Conservation (phyloP, 495 filamentous ascomycete species). For the Neurospora intermedia region DNA sequence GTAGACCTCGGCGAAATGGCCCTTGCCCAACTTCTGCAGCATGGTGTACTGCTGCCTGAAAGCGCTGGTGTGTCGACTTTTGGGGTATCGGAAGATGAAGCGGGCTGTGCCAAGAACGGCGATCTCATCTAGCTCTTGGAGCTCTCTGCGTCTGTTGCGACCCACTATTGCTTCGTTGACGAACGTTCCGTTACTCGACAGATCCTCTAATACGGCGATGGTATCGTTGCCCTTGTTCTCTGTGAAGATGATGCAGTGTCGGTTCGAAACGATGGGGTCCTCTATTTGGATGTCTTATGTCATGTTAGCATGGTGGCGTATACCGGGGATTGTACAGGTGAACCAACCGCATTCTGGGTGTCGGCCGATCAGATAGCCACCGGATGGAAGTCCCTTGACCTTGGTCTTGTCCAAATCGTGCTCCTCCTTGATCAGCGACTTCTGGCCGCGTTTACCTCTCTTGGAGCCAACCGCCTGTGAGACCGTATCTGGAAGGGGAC, state of each 20-base stretch:
- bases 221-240: conserved; percentile 74
- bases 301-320: conserved; percentile 8
- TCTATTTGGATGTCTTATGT: conserved; percentile 64
- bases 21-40: conserved; percentile 82
- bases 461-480: conserved; percentile 9
- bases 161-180: conserved; percentile 87
- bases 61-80: conserved; percentile 56
- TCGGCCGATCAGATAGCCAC: conserved; percentile 86
- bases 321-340: background rate
- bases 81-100: conserved; percentile 85
- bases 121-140: conserved; percentile 83
- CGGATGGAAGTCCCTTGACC: conserved; percentile 46
- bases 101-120: conserved; percentile 70
- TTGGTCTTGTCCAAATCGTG: conserved; percentile 48
- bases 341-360: conserved; percentile 87
- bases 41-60: conserved; percentile 83
- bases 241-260: conserved; percentile 82
- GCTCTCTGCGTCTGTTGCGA: conserved; percentile 79
- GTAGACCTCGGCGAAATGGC: conserved; percentile 93
- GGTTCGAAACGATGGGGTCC: conserved; percentile 82
- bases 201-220: conserved; percentile 78
- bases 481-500: conserved; percentile 42
- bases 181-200: conserved; percentile 94
- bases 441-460: conserved; percentile 29
- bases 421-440: conserved; percentile 39